These are phyloP conservation scores for Reutealis trisperma DNA, from an alignment of 345 rosid genomes.

Conservation along the genomic window DNA sequence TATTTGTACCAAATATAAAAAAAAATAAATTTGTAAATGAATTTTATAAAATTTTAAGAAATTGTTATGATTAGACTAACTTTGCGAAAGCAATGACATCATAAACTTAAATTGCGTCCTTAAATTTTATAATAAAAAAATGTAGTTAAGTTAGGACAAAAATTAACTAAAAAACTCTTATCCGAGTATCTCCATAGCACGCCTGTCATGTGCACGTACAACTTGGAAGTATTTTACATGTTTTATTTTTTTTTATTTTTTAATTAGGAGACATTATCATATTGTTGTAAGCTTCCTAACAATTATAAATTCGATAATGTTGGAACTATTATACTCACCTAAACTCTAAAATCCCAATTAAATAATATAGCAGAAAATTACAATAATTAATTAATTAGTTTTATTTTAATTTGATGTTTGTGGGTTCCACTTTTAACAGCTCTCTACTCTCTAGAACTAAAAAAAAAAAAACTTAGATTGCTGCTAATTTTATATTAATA, in stretches of 20 bases:
- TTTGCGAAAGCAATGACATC: no score
- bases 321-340: neutral
- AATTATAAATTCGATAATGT: neutral
- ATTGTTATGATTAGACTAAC: no score
- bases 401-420: neutral
- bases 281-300: neutral
- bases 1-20: no score
- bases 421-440: neutral
- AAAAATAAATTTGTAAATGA: no score
- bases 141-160: no score
- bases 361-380: neutral
- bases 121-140: no score
- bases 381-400: neutral
- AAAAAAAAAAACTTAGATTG: neutral
- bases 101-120: no score
- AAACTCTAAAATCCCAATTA: neutral
- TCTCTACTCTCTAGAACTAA: no score
- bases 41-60: no score
- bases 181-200: neutral
- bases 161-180: no score
- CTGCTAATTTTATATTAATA: neutral
- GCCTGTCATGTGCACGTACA: no score
- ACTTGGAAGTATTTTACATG: neutral
- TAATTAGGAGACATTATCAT: neutral
- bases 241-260: neutral